These are phyloP conservation scores for Colletotrichum liaoningense DNA, from an alignment of 2,329 filamentous ascomycete genomes.

Conservation along the genomic window DNA sequence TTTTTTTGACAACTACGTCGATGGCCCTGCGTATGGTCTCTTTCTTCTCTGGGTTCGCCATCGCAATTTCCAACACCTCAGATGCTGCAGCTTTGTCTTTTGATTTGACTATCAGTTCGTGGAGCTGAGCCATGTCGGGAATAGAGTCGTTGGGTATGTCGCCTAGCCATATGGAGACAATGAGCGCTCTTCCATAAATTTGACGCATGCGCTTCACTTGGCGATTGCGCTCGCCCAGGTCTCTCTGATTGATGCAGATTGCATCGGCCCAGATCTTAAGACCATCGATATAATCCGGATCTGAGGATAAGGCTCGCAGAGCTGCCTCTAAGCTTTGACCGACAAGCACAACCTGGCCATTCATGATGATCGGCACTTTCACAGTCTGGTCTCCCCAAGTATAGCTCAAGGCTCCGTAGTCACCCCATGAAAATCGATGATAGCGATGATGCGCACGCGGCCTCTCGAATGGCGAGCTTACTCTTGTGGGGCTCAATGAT, in stretches of 20 bases:
- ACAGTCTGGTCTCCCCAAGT: slow-evolving; percentile 22
- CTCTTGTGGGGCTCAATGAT: slow-evolving; percentile 9
- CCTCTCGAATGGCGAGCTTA: slow-evolving; percentile 13
- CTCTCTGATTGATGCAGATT: slow-evolving; percentile 39
- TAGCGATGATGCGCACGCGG: slow-evolving; percentile 14
- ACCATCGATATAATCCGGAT: slow-evolving; percentile 19
- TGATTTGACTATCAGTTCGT: slow-evolving; percentile 11
- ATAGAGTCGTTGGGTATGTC: slow-evolving; percentile 12
- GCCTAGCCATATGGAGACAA: slow-evolving; percentile 35
- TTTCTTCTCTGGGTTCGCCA: slow-evolving; percentile 3
- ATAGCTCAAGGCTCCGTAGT: slow-evolving; percentile 25
- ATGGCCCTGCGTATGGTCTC: background rate
- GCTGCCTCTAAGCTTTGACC: slow-evolving; percentile 21
- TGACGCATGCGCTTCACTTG: slow-evolving; percentile 37
- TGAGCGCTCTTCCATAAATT: slow-evolving; percentile 33
- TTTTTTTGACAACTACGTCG: slow-evolving; percentile 7
- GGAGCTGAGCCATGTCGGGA: slow-evolving; percentile 23
- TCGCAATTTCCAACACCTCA: background rate
- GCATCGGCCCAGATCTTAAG: slow-evolving; percentile 37
- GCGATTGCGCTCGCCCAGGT: slow-evolving; percentile 30
- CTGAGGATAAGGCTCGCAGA: slow-evolving; percentile 19
- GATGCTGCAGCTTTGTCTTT: background rate
- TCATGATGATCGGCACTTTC: slow-evolving; percentile 13
- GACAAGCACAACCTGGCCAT: slow-evolving; percentile 12
- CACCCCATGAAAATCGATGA: slow-evolving; percentile 25